Percentiles rank a stretch among this genome's conserved stretches.
Evolutionary conservation across 371 early-diverging fungal genomes (phyloP).

Genomic region (Mortierella sp.): DNA sequence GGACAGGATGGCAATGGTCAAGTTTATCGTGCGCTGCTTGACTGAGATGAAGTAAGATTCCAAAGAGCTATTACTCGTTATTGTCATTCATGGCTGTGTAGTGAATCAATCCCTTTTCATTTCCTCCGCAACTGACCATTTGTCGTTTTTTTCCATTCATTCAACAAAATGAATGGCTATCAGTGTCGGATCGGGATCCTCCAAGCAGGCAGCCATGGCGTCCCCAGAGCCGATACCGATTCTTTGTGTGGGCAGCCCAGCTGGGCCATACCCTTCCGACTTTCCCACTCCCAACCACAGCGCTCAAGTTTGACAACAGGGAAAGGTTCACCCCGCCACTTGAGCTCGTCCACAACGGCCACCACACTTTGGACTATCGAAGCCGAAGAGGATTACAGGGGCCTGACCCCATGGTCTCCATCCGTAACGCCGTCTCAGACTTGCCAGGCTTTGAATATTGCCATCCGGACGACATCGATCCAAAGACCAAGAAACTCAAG

Average conservation of each 20-base stretch:
- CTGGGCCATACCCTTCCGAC: constrained; percentile 65
- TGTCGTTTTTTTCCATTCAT: neutral
- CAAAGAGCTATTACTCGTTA: no score
- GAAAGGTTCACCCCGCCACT: constrained; percentile 56
- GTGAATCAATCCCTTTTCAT: no score
- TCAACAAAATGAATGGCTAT: constrained; percentile 43
- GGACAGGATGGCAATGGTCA: constrained; percentile 68
- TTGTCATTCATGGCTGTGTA: no score
- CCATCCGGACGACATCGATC: constrained; percentile 61
- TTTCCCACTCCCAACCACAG: constrained; percentile 65
- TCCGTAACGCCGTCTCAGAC: constrained; percentile 71
- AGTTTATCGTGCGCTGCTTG: constrained; percentile 72
- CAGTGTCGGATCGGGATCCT: constrained; percentile 68
- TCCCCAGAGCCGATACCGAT: constrained; percentile 71
- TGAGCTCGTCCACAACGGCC: constrained; percentile 25
- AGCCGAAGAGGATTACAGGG: constrained; percentile 61
- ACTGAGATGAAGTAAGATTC: constrained; percentile 66
- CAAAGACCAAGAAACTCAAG: constrained; percentile 17
- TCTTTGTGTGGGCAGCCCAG: constrained; percentile 71
- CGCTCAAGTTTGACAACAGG: constrained; percentile 54
- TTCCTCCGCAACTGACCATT: no score
- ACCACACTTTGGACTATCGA: constrained; percentile 50
- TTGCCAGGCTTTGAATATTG: constrained; percentile 72
- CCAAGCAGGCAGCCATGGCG: constrained; percentile 72
- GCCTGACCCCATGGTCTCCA: constrained; percentile 64